phyloP scores from a whole-genome alignment of 169 alveolate genomes.

The Cryptosporidium tyzzeri region DNA sequence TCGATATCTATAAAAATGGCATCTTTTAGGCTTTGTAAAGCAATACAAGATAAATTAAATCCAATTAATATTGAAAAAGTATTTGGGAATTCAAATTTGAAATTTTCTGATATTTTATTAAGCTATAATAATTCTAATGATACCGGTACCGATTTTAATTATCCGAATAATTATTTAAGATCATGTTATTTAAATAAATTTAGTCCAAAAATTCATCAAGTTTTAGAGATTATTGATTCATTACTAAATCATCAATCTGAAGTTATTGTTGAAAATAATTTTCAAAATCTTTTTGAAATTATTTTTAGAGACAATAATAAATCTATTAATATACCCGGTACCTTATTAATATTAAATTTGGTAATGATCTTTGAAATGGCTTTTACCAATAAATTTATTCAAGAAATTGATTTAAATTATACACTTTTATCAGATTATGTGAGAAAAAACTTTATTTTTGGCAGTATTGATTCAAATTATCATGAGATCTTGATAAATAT shows the following conservation, averaged over 20 bases:
- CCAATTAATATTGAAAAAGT: background rate
- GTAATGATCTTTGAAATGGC: background rate
- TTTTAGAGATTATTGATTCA: background rate
- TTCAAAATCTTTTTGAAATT: background rate
- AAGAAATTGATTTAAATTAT: background rate
- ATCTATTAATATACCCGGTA: background rate
- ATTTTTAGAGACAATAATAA: background rate
- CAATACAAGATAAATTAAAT: constrained; percentile 12
- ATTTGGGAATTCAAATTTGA: background rate
- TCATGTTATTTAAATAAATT: background rate
- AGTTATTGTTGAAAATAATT: background rate
- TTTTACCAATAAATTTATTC: background rate
- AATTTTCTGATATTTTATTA: background rate
- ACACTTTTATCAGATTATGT: background rate
- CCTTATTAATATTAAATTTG: constrained; percentile 12
- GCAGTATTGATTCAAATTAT: background rate
- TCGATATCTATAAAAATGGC: constrained; percentile 33
- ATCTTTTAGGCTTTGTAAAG: constrained; percentile 50
- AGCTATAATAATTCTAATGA: background rate
- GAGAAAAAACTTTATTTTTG: background rate
- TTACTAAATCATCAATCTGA: constrained; percentile 26
- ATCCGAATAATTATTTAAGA: background rate
- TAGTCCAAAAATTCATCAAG: background rate
- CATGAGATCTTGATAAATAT: constrained; percentile 23
- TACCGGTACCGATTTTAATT: background rate